Evolutionary conservation across 2,329 filamentous ascomycete genomes (phyloP).

Genomic region (Calonectria leucothoes): DNA sequence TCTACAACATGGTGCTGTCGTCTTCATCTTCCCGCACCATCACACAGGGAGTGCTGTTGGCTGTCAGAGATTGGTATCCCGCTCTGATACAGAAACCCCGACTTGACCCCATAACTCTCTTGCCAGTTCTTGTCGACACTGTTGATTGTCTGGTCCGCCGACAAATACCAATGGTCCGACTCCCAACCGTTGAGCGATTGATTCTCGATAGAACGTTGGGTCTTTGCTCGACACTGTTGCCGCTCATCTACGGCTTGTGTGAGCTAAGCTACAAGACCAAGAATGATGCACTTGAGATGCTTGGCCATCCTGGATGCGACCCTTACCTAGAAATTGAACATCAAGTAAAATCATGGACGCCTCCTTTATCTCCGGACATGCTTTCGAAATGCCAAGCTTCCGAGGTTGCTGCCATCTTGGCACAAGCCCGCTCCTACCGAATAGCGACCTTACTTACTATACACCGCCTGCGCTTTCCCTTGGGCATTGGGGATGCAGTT

Average conservation of each 20-base stretch:
- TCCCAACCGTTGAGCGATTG: background rate
- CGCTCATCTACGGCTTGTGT: constrained; percentile 25
- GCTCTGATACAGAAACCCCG: constrained; percentile 9
- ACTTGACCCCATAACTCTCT: constrained; percentile 23
- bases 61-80: constrained; percentile 19
- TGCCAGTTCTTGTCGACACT: constrained; percentile 24
- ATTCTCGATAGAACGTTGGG: constrained; percentile 27
- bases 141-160: constrained; percentile 26
- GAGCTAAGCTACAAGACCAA: constrained; percentile 17
- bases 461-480: constrained; percentile 27
- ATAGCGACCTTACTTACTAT: constrained; percentile 24
- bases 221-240: constrained; percentile 18
- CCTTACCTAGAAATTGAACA: constrained; percentile 21
- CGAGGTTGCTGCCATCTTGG: constrained; percentile 20
- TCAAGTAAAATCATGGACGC: constrained; percentile 16
- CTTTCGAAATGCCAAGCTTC: background rate
- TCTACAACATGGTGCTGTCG: constrained; percentile 21
- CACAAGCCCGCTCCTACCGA: constrained; percentile 26
- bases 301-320: background rate
- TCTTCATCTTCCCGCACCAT: constrained; percentile 8
- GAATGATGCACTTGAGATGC: background rate
- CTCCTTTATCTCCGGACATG: background rate
- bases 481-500: constrained; percentile 19
- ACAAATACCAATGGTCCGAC: constrained; percentile 18
- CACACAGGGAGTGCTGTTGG: background rate